Evolutionary conservation across 164 flowering plant genomes (phyloP).

Genomic region (Sextonia rubra): DNA sequence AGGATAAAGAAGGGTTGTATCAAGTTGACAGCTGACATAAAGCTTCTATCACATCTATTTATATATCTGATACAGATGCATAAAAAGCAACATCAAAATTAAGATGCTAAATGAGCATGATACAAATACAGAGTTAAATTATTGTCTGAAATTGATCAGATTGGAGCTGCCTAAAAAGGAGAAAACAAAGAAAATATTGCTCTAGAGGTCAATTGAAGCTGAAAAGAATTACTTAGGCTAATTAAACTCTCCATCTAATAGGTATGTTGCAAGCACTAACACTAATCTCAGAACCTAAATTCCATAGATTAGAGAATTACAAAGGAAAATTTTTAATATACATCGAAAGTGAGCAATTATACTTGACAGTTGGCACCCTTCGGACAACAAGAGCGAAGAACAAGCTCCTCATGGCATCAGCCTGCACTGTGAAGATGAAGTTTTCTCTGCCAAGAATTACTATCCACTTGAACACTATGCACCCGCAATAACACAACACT

Average conservation of each 20-base stretch:
- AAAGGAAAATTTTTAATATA: conserved; percentile 27
- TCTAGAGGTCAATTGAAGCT: neutral
- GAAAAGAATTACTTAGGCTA: no score
- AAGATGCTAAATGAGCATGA: no score
- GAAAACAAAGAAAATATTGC: neutral
- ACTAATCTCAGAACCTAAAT: neutral
- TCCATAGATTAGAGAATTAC: conserved; percentile 18
- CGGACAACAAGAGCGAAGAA: conserved; percentile 4
- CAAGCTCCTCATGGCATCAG: conserved; percentile 9
- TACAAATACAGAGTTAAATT: no score
- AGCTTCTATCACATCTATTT: no score
- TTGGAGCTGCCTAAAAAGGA: neutral
- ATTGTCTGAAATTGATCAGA: no score
- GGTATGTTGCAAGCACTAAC: neutral
- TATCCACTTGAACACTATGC: conserved; percentile 2
- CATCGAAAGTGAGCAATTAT: conserved; percentile 18
- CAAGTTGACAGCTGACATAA: no score
- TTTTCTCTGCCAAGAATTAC: neutral
- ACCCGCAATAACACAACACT: conserved; percentile 3
- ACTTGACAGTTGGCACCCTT: conserved; percentile 13
- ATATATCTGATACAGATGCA: no score
- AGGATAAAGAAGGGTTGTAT: no score
- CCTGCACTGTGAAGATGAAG: neutral
- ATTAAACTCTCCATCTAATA: neutral
- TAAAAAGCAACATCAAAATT: no score